Evolutionary conservation across 73 alveolate genomes (phyloP).

Genomic region (Blepharisma japonicum): DNA sequence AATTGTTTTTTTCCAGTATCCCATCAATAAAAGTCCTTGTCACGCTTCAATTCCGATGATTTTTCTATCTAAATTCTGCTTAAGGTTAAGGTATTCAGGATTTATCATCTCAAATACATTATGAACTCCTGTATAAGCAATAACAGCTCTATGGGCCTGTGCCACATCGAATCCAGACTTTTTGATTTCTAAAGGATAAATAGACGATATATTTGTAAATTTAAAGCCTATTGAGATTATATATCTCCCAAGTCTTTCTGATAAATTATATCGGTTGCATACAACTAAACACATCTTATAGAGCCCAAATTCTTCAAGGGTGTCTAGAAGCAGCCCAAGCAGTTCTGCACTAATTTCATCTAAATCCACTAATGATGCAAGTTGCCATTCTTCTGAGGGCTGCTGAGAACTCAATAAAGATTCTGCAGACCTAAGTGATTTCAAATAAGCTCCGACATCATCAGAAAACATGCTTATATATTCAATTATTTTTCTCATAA

Average conservation of each 20-base stretch:
- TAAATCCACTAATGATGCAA: conserved; percentile 61
- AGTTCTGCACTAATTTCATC: conserved; percentile 72
- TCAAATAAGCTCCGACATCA: conserved; percentile 58
- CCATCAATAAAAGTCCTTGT: conserved; percentile 47
- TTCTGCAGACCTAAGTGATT: conserved; percentile 58
- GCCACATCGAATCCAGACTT: background rate
- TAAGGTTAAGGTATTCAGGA: conserved; percentile 63
- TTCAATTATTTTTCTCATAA: conserved; percentile 74
- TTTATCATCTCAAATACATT: conserved; percentile 68
- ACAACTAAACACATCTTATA: conserved; percentile 76
- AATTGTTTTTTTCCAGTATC: conserved; percentile 71
- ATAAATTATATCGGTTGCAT: conserved; percentile 80
- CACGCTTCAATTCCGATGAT: conserved; percentile 37
- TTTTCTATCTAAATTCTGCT: conserved; percentile 43
- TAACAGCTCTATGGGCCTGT: conserved; percentile 43
- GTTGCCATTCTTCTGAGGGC: conserved; percentile 37
- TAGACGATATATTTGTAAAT: conserved; percentile 58
- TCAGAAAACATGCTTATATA: conserved; percentile 77
- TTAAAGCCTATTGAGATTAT: conserved; percentile 62
- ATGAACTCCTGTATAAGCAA: conserved; percentile 85
- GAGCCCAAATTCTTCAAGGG: conserved; percentile 77
- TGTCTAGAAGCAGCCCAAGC: conserved; percentile 72
- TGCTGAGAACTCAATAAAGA: conserved; percentile 38
- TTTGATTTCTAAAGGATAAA: background rate
- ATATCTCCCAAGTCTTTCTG: conserved; percentile 76